Base-by-base conservation (phyloP, 2,329 filamentous ascomycete genomes). In the Didymella lethalis region DNA sequence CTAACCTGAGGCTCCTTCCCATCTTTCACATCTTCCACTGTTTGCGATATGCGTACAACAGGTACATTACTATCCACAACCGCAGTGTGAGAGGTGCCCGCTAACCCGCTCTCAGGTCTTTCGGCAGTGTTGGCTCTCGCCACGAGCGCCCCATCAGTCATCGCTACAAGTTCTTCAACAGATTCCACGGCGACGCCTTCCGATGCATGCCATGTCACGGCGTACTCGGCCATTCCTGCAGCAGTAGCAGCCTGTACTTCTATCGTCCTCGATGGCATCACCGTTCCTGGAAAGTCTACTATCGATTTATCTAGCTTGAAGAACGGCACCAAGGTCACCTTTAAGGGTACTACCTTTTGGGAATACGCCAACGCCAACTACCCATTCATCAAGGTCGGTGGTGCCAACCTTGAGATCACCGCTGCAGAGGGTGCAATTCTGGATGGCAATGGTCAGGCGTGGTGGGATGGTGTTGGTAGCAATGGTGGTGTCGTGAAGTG, bases 381-480 rank as follows among this genome's bases (percentile, higher is more conserved):
- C 0, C 88, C 88, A 34, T 79, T 91, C n/a, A 81, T 91, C 66
- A 82, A 82, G 29, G 79, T 90, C 61, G 83, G 83, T 1, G 88
- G 88, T 31, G 75, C 66, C 48, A 69, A 86, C 59, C 84, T 89
- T 67, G 84, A 82, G 61, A 86, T 89, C 62, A 85, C 81, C 54
- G 87, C 86, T 31, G 78, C 81, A 11, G 82, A 76, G 1, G 87
- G 84, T n/a, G 80, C 86, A 34, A 76, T 82, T 10, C 76, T 88
- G 34, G 84, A 88, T 67, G 25, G 53, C 55, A 10, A 74, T 75
- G 25, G 78, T 76, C 14, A 75, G 78, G 7, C 59, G 28, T 84
- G 81, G 81, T 84, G 82, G 72, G 80, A 83, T 56, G 80, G 78
- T 25, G 78, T 82, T 66, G 80, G 81, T 20, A 75, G 75, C 32